Evolutionary conservation across 2,329 filamentous ascomycete species (phyloP).

Genomic region (Aspergillus sp.): DNA sequence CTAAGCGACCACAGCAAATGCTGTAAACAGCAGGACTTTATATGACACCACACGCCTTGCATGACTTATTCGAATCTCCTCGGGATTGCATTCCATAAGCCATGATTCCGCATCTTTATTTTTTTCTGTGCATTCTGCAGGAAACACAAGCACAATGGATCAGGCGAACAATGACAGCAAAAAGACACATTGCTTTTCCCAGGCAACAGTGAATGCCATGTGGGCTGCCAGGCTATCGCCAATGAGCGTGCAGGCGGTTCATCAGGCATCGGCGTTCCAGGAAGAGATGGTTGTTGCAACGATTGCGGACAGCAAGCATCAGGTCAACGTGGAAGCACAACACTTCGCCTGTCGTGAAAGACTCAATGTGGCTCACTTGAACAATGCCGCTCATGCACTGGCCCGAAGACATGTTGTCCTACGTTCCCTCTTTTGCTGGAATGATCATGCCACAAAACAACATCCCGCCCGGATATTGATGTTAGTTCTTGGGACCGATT

Average conservation of each 20-base stretch:
- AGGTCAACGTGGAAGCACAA: constrained; percentile 6
- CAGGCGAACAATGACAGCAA: not conserved
- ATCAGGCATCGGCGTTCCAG: constrained; percentile 4
- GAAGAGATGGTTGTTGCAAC: constrained; percentile 11
- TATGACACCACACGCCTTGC: not conserved
- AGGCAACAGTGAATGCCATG: not conserved
- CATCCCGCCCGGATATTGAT: not conserved
- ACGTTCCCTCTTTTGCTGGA: constrained; percentile 6
- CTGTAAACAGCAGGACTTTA: not conserved
- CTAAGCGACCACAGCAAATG: not conserved
- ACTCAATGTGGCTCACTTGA: not conserved
- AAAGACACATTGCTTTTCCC: not conserved
- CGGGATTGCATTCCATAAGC: not conserved
- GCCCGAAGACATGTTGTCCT: not conserved
- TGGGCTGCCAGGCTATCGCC: not conserved
- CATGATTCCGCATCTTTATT: too few relatives aligned
- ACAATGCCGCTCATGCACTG: constrained; percentile 1
- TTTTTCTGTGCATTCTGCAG: not conserved
- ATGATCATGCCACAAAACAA: not conserved
- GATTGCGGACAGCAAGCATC: not conserved
- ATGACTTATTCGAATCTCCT: not conserved
- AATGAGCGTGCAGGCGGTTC: constrained; percentile 1
- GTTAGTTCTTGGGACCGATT: not conserved
- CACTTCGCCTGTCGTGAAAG: constrained; percentile 1
- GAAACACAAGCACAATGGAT: not conserved